These are phyloP conservation scores for Crepidotus variabilis DNA, from an alignment of 768 basidiomycete species.

Conservation along the genomic window DNA sequence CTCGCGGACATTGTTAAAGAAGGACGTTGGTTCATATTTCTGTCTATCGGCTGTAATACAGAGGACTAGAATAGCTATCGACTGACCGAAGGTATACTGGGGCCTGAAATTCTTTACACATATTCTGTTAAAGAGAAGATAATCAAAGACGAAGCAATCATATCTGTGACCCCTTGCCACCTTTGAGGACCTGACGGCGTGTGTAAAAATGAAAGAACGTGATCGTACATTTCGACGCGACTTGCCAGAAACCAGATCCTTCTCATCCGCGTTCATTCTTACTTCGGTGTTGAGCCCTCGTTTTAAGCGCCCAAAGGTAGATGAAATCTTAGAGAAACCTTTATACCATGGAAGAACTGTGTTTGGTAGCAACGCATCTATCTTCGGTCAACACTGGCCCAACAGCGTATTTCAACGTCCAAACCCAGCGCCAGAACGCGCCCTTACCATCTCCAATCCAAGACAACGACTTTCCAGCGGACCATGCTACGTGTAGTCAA, in stretches of 20 bases:
- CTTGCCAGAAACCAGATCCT: conserved; percentile 3
- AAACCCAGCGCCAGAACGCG: conserved; percentile 54
- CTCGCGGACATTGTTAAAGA: too few relatives aligned
- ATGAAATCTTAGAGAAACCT: not conserved
- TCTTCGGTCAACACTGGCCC: conserved; percentile 60
- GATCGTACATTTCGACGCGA: conserved; percentile 23
- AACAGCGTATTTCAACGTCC: conserved; percentile 48
- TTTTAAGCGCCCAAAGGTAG: conserved; percentile 3
- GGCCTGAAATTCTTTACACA: not conserved
- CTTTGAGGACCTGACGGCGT: conserved; percentile 1
- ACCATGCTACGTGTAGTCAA: conserved; percentile 71
- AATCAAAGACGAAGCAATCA: not conserved
- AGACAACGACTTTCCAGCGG: conserved; percentile 47
- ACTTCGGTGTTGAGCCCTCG: conserved; percentile 1
- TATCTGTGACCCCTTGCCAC: not conserved
- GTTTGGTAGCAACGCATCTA: conserved; percentile 53
- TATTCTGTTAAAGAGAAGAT: not conserved
- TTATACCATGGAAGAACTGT: conserved; percentile 7
- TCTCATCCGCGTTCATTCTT: conserved; percentile 5
- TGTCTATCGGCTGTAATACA: too few relatives aligned
- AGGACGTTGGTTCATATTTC: too few relatives aligned
- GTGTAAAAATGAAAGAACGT: conserved; percentile 19
- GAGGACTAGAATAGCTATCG: too few relatives aligned
- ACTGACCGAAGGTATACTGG: too few relatives aligned
- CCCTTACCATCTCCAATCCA: conserved; percentile 41